These are phyloP conservation scores for Brassica rapa DNA, from an alignment of 345 rosid species.

Conservation along the genomic window DNA sequence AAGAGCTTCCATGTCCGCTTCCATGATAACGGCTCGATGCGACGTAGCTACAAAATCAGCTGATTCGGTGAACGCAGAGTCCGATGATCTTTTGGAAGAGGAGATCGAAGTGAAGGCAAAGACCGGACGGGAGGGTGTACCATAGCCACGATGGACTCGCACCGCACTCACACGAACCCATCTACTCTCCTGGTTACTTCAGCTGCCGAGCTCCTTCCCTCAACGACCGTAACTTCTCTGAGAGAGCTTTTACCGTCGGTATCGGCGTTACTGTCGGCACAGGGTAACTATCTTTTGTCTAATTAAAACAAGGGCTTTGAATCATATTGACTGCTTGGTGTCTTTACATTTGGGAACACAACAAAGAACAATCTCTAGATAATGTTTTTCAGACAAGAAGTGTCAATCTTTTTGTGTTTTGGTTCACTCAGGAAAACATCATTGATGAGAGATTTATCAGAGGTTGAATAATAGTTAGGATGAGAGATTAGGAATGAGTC, in stretches of 20 bases:
- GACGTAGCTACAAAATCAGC: conserved; percentile 27
- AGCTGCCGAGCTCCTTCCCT: conserved; percentile 87
- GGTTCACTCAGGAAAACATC: conserved; percentile 74
- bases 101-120: too few relatives aligned
- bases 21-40: conserved; percentile 38
- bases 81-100: conserved; percentile 27
- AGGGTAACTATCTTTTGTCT: conserved; percentile 52
- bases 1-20: not conserved
- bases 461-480: not conserved
- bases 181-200: conserved; percentile 94
- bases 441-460: conserved; percentile 60
- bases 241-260: conserved; percentile 93
- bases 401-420: not conserved
- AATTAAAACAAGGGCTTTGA: not conserved
- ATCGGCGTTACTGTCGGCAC: conserved; percentile 98
- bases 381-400: not conserved
- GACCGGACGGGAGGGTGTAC: conserved; percentile 67
- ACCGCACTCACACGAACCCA: conserved; percentile 98
- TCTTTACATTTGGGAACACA: not conserved
- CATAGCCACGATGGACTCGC: conserved; percentile 99
- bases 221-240: conserved; percentile 52
- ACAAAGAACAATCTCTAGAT: not conserved
- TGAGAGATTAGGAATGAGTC: not conserved
- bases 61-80: conserved; percentile 29
- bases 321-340: not conserved